Evolutionary conservation across 140 eudicot species (phyloP), one percentile per base, ranked within the genome.

Genomic region (Flaveria floridana): DNA sequence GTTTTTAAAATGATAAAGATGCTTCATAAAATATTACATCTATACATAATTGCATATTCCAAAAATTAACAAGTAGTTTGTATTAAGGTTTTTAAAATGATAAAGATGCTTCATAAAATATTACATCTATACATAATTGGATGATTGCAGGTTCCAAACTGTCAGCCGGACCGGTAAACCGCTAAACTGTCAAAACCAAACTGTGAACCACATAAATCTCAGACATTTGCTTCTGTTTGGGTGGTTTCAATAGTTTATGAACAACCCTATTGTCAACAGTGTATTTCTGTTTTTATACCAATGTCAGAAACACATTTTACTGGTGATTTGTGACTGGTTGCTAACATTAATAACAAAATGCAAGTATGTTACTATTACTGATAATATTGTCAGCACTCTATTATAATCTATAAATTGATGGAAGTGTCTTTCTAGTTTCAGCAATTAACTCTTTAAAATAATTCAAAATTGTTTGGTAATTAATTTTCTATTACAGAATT

Each of bases 401-500:
- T 16, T 42, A 42, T 39, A 42, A 42, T 46, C 16, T 18, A 2
- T 48, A 21, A 69, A 47, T 21, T 2, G 20, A 68, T 21, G 61
- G n/a, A 11, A 58, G 39, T 25, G 3, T 23, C 39, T 59, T 59
- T 11, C 8, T 59, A 10, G 8, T 59, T 23, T 58, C 39, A 23
- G 37, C 65, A 59, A 62, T 26, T 50, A 50, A 50, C 7, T 1
- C 56, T 50, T 30, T 4, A 16, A 8, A 71, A 34, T 55, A 19
- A 56, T 18, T 71, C 1, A 64, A 18, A 73, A 56, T 12, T 55
- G 6, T 10, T 44, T 53, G 28, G 46, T 65, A 7, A 52, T 42
- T 56, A 39, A 15, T 50, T 76, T 6, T 66, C 16, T 34, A n/a
- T 37, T 73, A 56, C 84, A 92, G 97, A 92, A 87, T 75, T 92